These are phyloP conservation scores for Alternaria gaisen DNA, from an alignment of 2,329 filamentous ascomycete species.

Conservation along the genomic window DNA sequence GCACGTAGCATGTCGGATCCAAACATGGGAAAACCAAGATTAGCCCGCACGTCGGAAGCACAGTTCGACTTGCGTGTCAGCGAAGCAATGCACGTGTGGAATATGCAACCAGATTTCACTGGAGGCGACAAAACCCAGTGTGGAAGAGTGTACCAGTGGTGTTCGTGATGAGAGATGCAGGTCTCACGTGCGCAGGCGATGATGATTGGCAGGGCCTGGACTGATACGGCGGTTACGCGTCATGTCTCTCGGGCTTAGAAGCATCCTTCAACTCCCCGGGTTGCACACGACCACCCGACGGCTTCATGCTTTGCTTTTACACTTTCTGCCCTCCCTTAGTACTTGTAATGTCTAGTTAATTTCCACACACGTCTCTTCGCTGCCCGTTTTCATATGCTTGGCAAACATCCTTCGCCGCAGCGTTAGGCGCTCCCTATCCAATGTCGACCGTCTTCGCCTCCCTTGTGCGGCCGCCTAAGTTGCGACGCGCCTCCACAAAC, in stretches of 20 bases:
- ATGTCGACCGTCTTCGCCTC: conserved; percentile 51
- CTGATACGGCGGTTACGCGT: conserved; percentile 22
- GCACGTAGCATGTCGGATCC: neutral
- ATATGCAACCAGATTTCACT: neutral
- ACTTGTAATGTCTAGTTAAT: conserved; percentile 27
- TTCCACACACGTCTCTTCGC: neutral
- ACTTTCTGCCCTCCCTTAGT: conserved; percentile 7
- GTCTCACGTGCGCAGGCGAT: conserved; percentile 22
- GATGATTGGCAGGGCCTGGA: conserved; percentile 15
- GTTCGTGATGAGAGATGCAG: conserved; percentile 1
- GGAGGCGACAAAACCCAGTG: neutral
- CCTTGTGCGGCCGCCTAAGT: conserved; percentile 40
- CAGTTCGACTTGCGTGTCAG: neutral
- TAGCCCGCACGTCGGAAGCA: neutral
- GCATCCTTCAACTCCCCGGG: conserved; percentile 1
- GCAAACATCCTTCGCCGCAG: conserved; percentile 2
- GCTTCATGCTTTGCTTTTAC: conserved; percentile 1
- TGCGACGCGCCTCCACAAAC: conserved; percentile 26
- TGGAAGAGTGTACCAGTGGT: neutral
- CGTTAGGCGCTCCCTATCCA: conserved; percentile 18
- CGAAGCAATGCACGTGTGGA: neutral
- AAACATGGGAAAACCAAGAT: neutral
- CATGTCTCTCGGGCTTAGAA: conserved; percentile 12
- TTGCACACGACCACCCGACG: conserved; percentile 5
- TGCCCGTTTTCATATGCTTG: conserved; percentile 14